Percentiles rank a stretch among this genome's conserved stretches.
phyloP scores from a whole-genome alignment of 2,329 filamentous ascomycete genomes.

The Orbilia blumenaviensis region DNA sequence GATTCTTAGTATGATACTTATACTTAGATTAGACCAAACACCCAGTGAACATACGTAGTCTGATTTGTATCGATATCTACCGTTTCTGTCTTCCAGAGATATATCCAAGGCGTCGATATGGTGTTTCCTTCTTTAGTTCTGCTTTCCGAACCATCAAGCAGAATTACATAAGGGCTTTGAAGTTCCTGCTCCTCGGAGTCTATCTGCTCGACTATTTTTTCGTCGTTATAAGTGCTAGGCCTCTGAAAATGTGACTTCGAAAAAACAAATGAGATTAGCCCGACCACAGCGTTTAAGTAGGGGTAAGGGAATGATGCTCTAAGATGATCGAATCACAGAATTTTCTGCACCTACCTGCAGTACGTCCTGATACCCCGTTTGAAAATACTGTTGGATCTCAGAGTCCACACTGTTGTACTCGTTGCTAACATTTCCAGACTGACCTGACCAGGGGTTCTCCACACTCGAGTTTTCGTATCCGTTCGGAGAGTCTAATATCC shows the following conservation, averaged over 20 bases:
- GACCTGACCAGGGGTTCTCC: constrained; percentile 39
- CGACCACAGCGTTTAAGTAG: neutral
- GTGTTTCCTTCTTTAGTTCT: constrained; percentile 13
- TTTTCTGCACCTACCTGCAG: constrained; percentile 45
- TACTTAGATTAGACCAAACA: neutral
- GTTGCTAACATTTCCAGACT: constrained; percentile 31
- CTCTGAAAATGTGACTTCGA: constrained; percentile 18
- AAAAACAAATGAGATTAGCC: neutral
- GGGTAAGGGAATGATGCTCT: neutral
- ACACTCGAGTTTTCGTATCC: constrained; percentile 15
- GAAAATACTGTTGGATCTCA: constrained; percentile 37
- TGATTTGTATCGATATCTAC: neutral
- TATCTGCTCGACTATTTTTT: constrained; percentile 18
- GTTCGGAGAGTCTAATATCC: constrained; percentile 22
- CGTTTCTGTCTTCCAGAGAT: constrained; percentile 48
- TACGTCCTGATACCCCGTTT: constrained; percentile 17
- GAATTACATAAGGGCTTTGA: constrained; percentile 32
- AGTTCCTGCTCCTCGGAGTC: constrained; percentile 36
- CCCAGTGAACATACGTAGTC: constrained; percentile 10
- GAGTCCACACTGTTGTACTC: constrained; percentile 25
- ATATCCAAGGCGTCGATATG: constrained; percentile 41
- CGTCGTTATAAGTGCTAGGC: constrained; percentile 18
- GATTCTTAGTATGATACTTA: neutral
- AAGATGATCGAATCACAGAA: constrained; percentile 9
- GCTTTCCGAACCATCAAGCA: constrained; percentile 25